Base-by-base conservation (phyloP, 2,329 filamentous ascomycete genomes). In the Fusarium sp. region DNA sequence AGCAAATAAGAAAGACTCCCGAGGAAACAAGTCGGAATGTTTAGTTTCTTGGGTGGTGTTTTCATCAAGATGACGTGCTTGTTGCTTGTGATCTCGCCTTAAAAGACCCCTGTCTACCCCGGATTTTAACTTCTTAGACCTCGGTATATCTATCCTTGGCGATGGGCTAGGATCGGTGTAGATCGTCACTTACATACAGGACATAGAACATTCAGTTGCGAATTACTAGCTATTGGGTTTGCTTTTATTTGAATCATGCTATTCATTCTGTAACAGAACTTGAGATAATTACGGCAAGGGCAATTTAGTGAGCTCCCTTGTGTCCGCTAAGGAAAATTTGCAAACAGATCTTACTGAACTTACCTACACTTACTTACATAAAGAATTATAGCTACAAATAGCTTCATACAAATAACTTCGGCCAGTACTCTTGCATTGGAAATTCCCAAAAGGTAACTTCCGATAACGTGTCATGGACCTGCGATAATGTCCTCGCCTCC, bases 21-120 rank as follows among this genome's bases (percentile, higher is more conserved):
- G 25, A 46, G 44, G 37, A 13, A 21, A 46, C n/a, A n/a, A 39
- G 48, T 21, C 61, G 51, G 60, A 43, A 14, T 60, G 44, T 44
- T 65, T 51, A n/a, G 12, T 30, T 65, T 51, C 58, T 30, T 46
- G 45, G n/a, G 19, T 51, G 16, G 12, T 44, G 34, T 44, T 14
- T 18, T 37, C 26, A 3, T 16, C 50, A 45, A 46, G 19, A 74
- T 74, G 71, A 50, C 70, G 71, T 73, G 71, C 67, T 74, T 43
- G 58, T 34, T 65, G 58, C 55, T 63, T 46, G 51, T 19, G 48
- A 71, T 69, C 61, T 71, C 71, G 60, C 45, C 66, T 69, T 70
- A 13, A 12, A 18, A 11, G 23, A 48, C 31, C 65, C 65, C 55
- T 48, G 52, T 64, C 25, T 70, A 70, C 67, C 67, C 67, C 67